Percentiles rank a stretch among this genome's conserved stretches.
Evolutionary conservation across 805 yeast genomes (phyloP).

Genomic region (Nematodospora valgi): DNA sequence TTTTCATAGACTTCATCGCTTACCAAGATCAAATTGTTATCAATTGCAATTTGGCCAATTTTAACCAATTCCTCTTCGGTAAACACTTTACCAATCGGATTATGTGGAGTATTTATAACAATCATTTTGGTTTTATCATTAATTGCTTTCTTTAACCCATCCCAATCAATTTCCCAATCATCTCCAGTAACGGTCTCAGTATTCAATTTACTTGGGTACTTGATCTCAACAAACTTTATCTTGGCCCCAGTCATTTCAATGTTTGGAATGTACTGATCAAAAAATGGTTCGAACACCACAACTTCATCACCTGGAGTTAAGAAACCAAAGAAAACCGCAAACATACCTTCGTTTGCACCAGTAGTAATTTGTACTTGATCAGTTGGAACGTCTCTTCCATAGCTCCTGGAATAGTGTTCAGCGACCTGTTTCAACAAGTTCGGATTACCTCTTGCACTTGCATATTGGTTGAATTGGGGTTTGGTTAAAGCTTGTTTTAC

Average conservation of each 20-base stretch:
- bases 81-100: conserved; percentile 92
- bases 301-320: conserved; percentile 89
- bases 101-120: conserved; percentile 91
- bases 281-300: conserved; percentile 94
- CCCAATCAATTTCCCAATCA: conserved; percentile 86
- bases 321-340: conserved; percentile 80
- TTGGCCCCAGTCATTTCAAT: conserved; percentile 92
- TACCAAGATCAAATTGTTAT: conserved; percentile 75
- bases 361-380: conserved; percentile 80
- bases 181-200: conserved; percentile 65
- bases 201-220: conserved; percentile 74
- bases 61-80: conserved; percentile 66
- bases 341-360: conserved; percentile 96
- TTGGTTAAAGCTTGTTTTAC: conserved; percentile 70
- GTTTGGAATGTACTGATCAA: conserved; percentile 94
- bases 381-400: conserved; percentile 53
- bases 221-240: conserved; percentile 80
- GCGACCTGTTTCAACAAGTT: conserved; percentile 67
- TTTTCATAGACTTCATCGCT: conserved; percentile 97
- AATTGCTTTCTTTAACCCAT: conserved; percentile 68
- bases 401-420: conserved; percentile 65
- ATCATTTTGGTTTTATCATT: conserved; percentile 77
- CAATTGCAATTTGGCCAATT: conserved; percentile 80
- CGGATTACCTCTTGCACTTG: conserved; percentile 87
- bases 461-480: conserved; percentile 84